A percentile compares a stretch with the other conserved stretches of the same genome.
These are phyloP conservation scores for Pneumocystis wakefieldiae DNA, from an alignment of 1,139 yeast genomes.

Conservation along the genomic window DNA sequence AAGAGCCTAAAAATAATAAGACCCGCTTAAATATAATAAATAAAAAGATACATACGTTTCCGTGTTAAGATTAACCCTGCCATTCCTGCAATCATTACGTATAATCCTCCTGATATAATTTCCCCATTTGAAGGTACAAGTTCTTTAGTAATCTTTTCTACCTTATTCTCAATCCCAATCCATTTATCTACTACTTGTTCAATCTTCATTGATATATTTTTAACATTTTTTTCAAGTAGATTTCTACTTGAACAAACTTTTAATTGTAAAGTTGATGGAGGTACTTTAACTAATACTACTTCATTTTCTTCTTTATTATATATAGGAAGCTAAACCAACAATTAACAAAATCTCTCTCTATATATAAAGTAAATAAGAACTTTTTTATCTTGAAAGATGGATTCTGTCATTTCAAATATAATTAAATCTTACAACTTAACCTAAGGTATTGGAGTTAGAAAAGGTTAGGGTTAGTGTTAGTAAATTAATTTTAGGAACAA, in stretches of 20 bases:
- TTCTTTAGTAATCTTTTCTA: constrained; percentile 7
- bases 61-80: constrained; percentile 12
- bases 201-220: not conserved
- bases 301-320: not conserved
- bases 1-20: not conserved
- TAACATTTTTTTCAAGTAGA: not conserved
- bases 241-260: not conserved
- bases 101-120: constrained; percentile 11
- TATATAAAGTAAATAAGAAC: not conserved
- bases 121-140: constrained; percentile 7
- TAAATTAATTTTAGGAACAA: no score
- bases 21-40: not conserved
- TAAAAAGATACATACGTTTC: not conserved
- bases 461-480: no score
- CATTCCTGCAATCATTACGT: constrained; percentile 8
- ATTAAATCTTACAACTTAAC: not conserved
- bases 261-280: not conserved
- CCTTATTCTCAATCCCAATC: constrained; percentile 6
- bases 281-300: not conserved
- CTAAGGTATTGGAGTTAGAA: not conserved
- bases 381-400: not conserved
- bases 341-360: not conserved
- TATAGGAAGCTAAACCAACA: not conserved
- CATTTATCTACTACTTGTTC: constrained; percentile 5
- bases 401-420: not conserved